Evolutionary conservation across 352 stramenopile species (phyloP).

Genomic region (Globisporangium splendens): DNA sequence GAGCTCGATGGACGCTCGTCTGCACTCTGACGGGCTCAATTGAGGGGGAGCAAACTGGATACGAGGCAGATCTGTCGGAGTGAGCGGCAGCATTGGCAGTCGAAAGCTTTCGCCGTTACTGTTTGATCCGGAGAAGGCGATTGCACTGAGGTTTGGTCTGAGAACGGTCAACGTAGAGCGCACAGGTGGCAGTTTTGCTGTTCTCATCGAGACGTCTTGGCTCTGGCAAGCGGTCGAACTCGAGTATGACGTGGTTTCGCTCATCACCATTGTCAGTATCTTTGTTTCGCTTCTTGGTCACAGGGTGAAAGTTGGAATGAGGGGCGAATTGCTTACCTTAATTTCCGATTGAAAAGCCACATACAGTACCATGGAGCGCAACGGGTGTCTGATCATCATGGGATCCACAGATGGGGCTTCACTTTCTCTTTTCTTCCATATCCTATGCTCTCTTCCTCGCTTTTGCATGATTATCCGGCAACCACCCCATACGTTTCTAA

Average conservation of each 20-base stretch:
- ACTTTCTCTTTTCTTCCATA: not conserved
- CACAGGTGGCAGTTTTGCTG: constrained; percentile 6
- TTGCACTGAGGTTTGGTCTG: constrained; percentile 1
- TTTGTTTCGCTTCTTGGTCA: not conserved
- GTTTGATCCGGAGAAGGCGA: not conserved
- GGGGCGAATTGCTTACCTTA: not conserved
- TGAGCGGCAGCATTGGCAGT: not conserved
- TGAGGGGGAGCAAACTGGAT: not conserved
- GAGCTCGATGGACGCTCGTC: not conserved
- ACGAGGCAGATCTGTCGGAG: not conserved
- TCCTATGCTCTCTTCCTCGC: not conserved
- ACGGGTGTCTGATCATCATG: not conserved
- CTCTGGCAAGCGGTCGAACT: not conserved
- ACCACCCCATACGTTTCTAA: not conserved
- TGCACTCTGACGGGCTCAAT: constrained; percentile 1
- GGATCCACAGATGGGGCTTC: not conserved
- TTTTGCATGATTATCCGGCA: not conserved
- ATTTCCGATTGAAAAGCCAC: not conserved
- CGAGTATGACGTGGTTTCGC: constrained; percentile 2
- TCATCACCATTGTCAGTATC: constrained; percentile 5
- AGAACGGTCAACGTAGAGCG: constrained; percentile 7
- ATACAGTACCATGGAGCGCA: not conserved
- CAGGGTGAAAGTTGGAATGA: not conserved
- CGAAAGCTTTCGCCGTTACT: not conserved
- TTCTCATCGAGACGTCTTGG: not conserved